Percentiles rank a stretch among this genome's conserved stretches.
Evolutionary conservation across 345 rosid species (phyloP).

Genomic region (Salix suchowensis): DNA sequence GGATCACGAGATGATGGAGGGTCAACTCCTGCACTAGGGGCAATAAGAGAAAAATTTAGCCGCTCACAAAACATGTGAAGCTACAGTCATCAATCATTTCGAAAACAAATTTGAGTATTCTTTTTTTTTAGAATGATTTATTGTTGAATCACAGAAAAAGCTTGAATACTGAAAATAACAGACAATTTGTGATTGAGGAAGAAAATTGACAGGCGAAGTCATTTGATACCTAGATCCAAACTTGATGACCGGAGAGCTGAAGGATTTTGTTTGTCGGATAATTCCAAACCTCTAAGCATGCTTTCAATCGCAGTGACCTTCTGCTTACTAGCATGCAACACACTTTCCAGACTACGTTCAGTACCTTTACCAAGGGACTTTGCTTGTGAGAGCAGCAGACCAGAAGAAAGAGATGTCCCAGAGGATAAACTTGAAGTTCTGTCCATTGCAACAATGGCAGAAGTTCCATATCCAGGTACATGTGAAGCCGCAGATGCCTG

Average conservation of each 20-base stretch:
- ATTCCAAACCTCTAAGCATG: slow-evolving; percentile 93
- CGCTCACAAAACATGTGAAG: slow-evolving; percentile 31
- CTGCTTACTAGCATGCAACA: slow-evolving; percentile 94
- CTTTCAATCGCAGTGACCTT: slow-evolving; percentile 98
- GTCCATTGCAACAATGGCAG: slow-evolving; percentile 97
- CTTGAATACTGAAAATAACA: slow-evolving; percentile 5
- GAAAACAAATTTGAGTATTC: background rate
- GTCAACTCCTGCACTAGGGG: slow-evolving; percentile 99
- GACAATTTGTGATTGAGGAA: background rate
- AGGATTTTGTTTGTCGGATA: slow-evolving; percentile 80
- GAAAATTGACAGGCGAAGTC: slow-evolving; percentile 17
- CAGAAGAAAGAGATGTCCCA: slow-evolving; percentile 67
- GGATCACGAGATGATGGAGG: slow-evolving; percentile 99
- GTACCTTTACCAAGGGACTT: slow-evolving; percentile 62
- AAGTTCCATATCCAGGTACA: slow-evolving; percentile 85
- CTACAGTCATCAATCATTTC: slow-evolving; percentile 5
- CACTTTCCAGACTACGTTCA: slow-evolving; percentile 93
- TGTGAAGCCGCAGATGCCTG: slow-evolving; percentile 54
- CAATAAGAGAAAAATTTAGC: slow-evolving; percentile 55
- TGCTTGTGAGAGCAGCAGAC: slow-evolving; percentile 68
- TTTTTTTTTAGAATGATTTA: background rate
- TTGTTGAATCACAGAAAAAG: slow-evolving; percentile 13
- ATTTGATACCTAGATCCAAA: slow-evolving; percentile 93
- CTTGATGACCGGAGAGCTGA: slow-evolving; percentile 76
- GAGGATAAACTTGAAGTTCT: slow-evolving; percentile 72